Evolutionary conservation across 257 asterid genomes (phyloP), one percentile per base, ranked within the genome.

Genomic region (Catharanthus roseus): DNA sequence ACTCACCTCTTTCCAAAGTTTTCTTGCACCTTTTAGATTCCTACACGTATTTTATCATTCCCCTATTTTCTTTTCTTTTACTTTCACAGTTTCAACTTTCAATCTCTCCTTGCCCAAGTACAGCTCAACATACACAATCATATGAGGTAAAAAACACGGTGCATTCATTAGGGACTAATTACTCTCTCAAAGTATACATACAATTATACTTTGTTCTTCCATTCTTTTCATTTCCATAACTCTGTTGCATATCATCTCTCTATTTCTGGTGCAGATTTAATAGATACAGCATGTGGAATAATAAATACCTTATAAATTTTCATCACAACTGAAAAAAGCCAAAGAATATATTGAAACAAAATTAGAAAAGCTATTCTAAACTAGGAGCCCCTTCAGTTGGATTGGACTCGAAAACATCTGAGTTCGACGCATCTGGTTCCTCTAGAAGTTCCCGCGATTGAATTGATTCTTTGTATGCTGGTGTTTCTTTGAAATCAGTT

Each of bases 321-420:
- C 42, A 60, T 60, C 42, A 31, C 65, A 60, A 31, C 24, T 33
- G 23, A 60, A n/a, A n/a, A n/a, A 58, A 29, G 65, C 8, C 36
- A 62, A 61, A 24, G 34, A 62, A n/a, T 28, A 23, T 28, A 18
- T 28, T 61, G 45, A 33, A 33, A n/a, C 65, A 28, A 58, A 60
- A 60, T 60, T 18, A 60, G 6, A 62, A 42, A 10, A 45, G 71
- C 74, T 92, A 88, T 70, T 91, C 97, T 89, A 91, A 78, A 77
- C 80, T 85, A 67, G 99, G 97, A 23, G 96, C 96, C 53, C 85
- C 80, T 80, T 93, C 99, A 1, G 99, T 93, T 6, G 96, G 99
- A 82, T 93, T 93, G 18, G 95, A 85, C 84, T 93, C 99, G 33
- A 91, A 93, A 68, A 91, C 93, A 61, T 93, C 93, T 1, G 95